Evolutionary conservation across 2,329 filamentous ascomycete species (phyloP).

Genomic region (Epichloe baconii): DNA sequence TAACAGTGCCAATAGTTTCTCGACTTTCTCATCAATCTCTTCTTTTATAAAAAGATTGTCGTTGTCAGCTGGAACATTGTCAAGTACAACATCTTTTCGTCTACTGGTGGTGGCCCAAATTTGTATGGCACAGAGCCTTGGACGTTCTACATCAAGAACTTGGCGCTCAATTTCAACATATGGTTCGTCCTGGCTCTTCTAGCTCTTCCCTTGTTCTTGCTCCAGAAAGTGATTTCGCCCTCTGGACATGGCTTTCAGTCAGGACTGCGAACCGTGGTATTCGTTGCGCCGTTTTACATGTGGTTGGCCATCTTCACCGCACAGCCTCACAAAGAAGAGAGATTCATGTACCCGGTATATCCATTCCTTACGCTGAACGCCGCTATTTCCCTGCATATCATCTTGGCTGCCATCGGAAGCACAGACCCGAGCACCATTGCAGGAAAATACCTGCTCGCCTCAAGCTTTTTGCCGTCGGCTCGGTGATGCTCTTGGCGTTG

Average conservation of each 20-base stretch:
- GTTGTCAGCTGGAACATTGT: conserved; percentile 87
- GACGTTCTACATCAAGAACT: conserved; percentile 90
- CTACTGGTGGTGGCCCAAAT: conserved; percentile 70
- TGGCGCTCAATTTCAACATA: conserved; percentile 87
- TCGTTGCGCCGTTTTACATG: conserved; percentile 79
- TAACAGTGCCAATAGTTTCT: conserved; percentile 33
- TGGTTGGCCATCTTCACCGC: conserved; percentile 86
- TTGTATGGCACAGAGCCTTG: conserved; percentile 94
- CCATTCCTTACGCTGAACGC: conserved; percentile 84
- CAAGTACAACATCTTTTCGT: conserved; percentile 85
- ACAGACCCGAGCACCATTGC: conserved; percentile 52
- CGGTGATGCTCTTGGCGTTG: conserved; percentile 49
- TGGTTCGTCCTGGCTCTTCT: conserved; percentile 76
- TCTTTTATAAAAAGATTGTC: conserved; percentile 71
- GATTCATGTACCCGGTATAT: conserved; percentile 97
- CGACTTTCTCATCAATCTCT: conserved; percentile 61
- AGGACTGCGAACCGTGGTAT: conserved; percentile 61
- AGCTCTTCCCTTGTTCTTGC: conserved; percentile 59
- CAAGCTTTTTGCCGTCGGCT: conserved; percentile 53
- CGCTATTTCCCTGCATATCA: conserved; percentile 68
- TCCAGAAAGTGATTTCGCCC: conserved; percentile 55
- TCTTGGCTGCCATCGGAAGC: conserved; percentile 63
- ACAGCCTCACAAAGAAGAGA: conserved; percentile 94
- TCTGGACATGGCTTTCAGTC: conserved; percentile 53
- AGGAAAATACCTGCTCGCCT: conserved; percentile 58